A percentile compares a stretch with the other conserved stretches of the same genome.
Conservation (phyloP, 306 rosid species). For the Argentina anserina region DNA sequence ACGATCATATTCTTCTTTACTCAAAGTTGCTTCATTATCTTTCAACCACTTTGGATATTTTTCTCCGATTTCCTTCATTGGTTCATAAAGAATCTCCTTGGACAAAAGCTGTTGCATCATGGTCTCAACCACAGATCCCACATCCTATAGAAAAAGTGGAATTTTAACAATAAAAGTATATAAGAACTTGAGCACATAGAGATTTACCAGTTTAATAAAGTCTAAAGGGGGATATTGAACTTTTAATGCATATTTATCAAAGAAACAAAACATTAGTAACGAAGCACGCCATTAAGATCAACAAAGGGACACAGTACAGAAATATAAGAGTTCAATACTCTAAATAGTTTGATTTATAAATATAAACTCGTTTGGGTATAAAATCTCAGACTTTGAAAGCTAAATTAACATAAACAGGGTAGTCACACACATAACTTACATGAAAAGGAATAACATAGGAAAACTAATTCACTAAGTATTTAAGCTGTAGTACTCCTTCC, state of each 20-base stretch:
- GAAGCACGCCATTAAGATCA: neutral
- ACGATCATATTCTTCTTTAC: conserved; percentile 71
- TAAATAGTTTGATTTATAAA: neutral
- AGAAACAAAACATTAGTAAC: neutral
- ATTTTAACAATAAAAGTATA: neutral
- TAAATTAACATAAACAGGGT: neutral
- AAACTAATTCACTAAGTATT: neutral
- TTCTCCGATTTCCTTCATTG: conserved; percentile 95
- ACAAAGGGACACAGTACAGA: neutral
- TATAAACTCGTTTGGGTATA: neutral
- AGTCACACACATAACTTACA: neutral
- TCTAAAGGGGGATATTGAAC: neutral
- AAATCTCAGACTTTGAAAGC: neutral
- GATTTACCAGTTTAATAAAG: neutral
- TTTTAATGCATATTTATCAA: neutral
- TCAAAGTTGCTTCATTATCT: conserved; percentile 72
- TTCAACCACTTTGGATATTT: conserved; percentile 95
- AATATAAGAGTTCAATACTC: neutral
- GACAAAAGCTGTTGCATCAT: conserved; percentile 97
- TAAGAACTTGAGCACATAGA: neutral
- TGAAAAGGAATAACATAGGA: neutral
- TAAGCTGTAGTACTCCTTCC: neutral
- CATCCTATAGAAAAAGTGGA: conserved; percentile 44
- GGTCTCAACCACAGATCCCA: conserved; percentile 87
- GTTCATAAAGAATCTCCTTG: conserved; percentile 94